Evolutionary conservation across 768 basidiomycete genomes (phyloP), one percentile per base, ranked within the genome.

Genomic region (Scleroderma bovista): DNA sequence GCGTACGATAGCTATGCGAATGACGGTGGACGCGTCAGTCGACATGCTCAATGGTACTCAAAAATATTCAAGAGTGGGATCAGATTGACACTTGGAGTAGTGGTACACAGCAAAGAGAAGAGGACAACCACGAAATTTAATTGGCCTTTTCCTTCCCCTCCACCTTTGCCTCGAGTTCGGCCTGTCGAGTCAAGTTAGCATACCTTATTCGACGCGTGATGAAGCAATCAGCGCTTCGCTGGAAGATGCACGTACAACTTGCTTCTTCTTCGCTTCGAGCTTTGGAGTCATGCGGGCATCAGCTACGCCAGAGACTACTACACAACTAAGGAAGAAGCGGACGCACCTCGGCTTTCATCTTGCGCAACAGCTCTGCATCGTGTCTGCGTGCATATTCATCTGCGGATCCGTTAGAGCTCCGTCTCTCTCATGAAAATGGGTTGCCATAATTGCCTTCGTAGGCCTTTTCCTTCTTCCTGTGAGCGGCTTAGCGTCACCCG

Each of bases 381-480:
- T 81, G 81, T 51, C 70, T 64, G 48, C 76, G 80, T 42, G 76
- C 72, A 55, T 81, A 88, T 68, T 86, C 76, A 51, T 86, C 86
- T 88, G 55, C 32, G 42, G 19, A 12, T 33, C 1, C 17, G 52
- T 58, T 15, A 58, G n/a, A 31, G 46, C 41, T 0, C 7, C 7
- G 7, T 19, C 37, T 6, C 5, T 15, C 11, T 19, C 29, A 46
- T 15, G 22, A n/a, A 20, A 8, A 15, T n/a, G 13, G 11, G 50
- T 66, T 66, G 63, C 50, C 9, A 20, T 58, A 31, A 51, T 39
- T 15, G 74, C 78, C 75, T 69, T 88, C 86, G 46, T 85, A 77
- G 17, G 85, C 86, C 61, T 77, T 82, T 65, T 88, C 86, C 67
- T 79, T 87, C 67, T 80, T 80, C 59, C 86, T 88, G 64, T 33